Evolutionary conservation across 2,329 filamentous ascomycete species (phyloP).

Genomic region (Tolypocladium inflatum): DNA sequence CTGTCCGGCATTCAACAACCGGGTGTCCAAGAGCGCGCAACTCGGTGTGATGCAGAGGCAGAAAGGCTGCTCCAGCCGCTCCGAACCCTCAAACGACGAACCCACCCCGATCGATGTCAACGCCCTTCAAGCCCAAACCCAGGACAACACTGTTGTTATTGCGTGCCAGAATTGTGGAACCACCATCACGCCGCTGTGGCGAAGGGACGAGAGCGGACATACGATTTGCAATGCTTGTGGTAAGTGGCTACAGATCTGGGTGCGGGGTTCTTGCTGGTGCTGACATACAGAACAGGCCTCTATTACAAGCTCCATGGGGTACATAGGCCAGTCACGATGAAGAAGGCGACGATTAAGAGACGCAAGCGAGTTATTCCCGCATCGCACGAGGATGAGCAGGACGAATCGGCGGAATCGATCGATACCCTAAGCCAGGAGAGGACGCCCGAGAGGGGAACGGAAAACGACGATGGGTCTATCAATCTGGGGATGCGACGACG

Average conservation of each 20-base stretch:
- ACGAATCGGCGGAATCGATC: conserved; percentile 38
- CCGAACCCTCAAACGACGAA: conserved; percentile 13
- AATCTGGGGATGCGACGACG: conserved; percentile 49
- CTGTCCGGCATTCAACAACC: conserved; percentile 95
- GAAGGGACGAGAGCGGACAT: conserved; percentile 86
- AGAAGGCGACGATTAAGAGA: conserved; percentile 93
- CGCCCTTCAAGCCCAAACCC: conserved; percentile 19
- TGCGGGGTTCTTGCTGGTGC: neutral
- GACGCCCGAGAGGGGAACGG: conserved; percentile 40
- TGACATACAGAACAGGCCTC: conserved; percentile 49
- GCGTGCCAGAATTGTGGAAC: conserved; percentile 96
- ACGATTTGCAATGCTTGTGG: conserved; percentile 98
- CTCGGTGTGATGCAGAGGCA: conserved; percentile 48
- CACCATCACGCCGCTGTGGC: conserved; percentile 92
- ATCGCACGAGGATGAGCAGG: conserved; percentile 39
- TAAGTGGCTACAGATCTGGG: conserved; percentile 31
- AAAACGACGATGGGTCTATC: conserved; percentile 56
- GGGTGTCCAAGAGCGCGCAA: conserved; percentile 78
- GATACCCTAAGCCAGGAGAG: conserved; percentile 25
- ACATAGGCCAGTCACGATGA: conserved; percentile 95
- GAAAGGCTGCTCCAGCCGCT: conserved; percentile 21
- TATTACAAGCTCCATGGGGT: conserved; percentile 95
- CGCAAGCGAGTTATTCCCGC: conserved; percentile 90
- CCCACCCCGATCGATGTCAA: conserved; percentile 23
- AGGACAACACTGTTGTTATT: conserved; percentile 47